Percentiles rank a stretch among this genome's conserved stretches.
Evolutionary conservation across 2,329 filamentous ascomycete species (phyloP).

Genomic region (Anthostomella pinea): DNA sequence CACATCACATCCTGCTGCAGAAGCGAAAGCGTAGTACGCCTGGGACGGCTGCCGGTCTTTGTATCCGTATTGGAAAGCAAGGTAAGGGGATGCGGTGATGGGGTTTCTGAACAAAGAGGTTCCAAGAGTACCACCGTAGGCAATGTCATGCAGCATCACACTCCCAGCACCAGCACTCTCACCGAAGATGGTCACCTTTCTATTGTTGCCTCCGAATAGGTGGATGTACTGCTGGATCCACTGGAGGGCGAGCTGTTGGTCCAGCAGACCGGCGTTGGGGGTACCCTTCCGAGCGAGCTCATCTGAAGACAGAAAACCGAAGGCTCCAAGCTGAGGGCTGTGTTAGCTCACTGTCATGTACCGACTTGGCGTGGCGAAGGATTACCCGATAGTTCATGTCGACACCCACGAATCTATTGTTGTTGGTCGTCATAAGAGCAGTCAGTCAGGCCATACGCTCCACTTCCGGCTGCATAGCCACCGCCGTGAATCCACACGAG

Average conservation of each 20-base stretch:
- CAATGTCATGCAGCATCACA: conserved; percentile 44
- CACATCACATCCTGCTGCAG: conserved; percentile 40
- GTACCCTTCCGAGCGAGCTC: conserved; percentile 1
- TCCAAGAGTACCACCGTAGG: conserved; percentile 40
- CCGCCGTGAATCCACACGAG: conserved; percentile 7
- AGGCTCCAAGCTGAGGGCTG: conserved; percentile 4
- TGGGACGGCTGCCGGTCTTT: conserved; percentile 43
- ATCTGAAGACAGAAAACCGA: conserved; percentile 5
- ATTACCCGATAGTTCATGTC: conserved; percentile 5
- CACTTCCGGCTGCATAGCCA: conserved; percentile 2
- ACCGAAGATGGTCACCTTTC: conserved; percentile 52
- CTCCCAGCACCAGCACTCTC: conserved; percentile 53
- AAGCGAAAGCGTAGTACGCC: conserved; percentile 44
- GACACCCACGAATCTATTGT: conserved; percentile 4
- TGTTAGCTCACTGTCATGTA: no score
- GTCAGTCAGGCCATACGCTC: conserved; percentile 1
- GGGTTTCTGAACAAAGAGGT: conserved; percentile 39
- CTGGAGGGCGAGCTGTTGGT: conserved; percentile 31
- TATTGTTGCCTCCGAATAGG: conserved; percentile 51
- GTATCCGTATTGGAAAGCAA: conserved; percentile 47
- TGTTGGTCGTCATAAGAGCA: conserved; percentile 4
- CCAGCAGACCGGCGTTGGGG: conserved; percentile 4
- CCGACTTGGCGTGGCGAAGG: no score
- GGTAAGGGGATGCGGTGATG: conserved; percentile 37
- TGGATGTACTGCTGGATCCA: conserved; percentile 53